Base-by-base conservation (phyloP, 305 asterid species). In the Salvia sclarea region DNA sequence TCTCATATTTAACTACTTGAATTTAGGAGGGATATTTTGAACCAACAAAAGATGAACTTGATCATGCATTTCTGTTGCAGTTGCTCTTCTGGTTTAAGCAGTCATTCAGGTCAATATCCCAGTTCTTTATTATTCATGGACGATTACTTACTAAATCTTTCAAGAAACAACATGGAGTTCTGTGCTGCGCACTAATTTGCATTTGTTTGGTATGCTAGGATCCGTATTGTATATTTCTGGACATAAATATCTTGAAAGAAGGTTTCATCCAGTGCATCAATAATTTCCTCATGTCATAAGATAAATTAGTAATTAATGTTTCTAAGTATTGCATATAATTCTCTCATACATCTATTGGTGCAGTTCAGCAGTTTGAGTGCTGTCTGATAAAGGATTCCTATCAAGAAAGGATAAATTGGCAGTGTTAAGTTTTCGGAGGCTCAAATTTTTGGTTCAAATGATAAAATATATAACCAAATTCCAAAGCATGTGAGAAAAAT, bases 41-140 rank as follows among this genome's bases (percentile, higher is more conserved):
- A 58, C 96, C 97, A 76, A 64, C 89, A 69, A 85, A 90, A 81
- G 79, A 70, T 76, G 96, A 90, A 80, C 81, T 78, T 62, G 89
- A 88, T 68, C 90, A 90, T 67, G 90, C 94, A 11, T 90, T 93
- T 85, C 88, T 90, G 71, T 75, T 90, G 84, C 98, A 93, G 88
- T 82, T 93, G 80, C 92, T 93, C 72, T 87, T 86, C 86, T 93
- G 98, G 98, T 93, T 93, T 80, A 93, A 93, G 81, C 96, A 90
- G 75, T 85, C 98, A 80, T 93, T 93, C 88, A 82, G 96, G 98
- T 90, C 66, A 45, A 71, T 24, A 61, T 64, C 45, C 16, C 17
- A 54, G 38, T 35, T 28, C 47, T 68, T 58, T 59, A 43, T 56
- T 48, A 47, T 24, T 80, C 25, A 67, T 64, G 66, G 59, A 53